Base-by-base conservation (phyloP, 768 basidiomycete species). In the Tricholoma sp. region DNA sequence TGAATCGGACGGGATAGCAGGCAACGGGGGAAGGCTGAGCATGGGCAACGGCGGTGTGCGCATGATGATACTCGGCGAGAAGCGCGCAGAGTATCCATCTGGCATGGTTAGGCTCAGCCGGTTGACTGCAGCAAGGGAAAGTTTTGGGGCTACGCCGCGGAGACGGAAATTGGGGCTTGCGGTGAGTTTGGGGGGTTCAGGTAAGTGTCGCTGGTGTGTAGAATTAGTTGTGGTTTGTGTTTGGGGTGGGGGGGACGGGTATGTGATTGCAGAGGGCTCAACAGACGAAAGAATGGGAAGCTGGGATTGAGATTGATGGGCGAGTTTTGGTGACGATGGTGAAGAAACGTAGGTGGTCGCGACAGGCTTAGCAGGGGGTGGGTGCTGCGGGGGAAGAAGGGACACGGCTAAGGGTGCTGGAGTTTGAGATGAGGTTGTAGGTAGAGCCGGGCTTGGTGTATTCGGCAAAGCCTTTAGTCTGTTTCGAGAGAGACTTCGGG, bases 21-120 rank as follows among this genome's bases (percentile, higher is more conserved):
- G 76, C 11, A 83, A 68, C 18, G 72, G 72, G 4, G 85, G 85
- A 4, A 86, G 70, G 63, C 76, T 78, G 16, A 79, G 64, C 47
- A 82, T 62, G 2, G 83, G 69, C 24, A 74, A 45, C 4, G 72
- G 69, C 18, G 71, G 71, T 2, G 67, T 67, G 9, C 69, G 66
- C 24, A 64, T 37, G 14, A 70, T 64, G n/a, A 72, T 54, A 29
- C 62, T 71, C 6, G 72, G 72, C 8, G 70, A 71, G 16, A 71
- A 61, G 16, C 69, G 63, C n/a, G 67, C 67, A 14, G 54, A 55
- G 19, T 59, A 49, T 21, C 66, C 56, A 19, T 57, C 56, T 51
- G 34, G 29, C 16, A 64, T 56, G 4, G 66, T 66, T 11, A 68
- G 31, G 54, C 67, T 71, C 52, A 72, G 65, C 4, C 69, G 63